phyloP scores from a whole-genome alignment of 2,329 filamentous ascomycete genomes.

The Pseudopyricularia cyperi region DNA sequence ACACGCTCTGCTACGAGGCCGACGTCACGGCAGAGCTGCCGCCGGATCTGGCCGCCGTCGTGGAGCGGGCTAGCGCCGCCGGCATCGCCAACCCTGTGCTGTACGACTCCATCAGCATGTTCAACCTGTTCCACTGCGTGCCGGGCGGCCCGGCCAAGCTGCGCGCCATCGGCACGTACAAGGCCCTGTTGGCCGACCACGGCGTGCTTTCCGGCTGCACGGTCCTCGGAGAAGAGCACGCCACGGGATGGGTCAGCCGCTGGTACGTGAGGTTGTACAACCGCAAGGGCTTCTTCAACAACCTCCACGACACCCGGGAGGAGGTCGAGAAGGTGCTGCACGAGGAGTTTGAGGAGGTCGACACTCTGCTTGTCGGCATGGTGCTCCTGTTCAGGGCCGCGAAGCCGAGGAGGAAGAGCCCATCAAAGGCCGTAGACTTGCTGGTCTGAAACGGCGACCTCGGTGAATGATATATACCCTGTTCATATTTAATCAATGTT shows the following conservation, averaged over 20 bases:
- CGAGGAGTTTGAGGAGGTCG: slow-evolving; percentile 22
- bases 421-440: background rate
- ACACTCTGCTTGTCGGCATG: slow-evolving; percentile 23
- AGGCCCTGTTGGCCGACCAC: slow-evolving; percentile 16
- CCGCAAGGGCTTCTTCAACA: slow-evolving; percentile 20
- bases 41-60: background rate
- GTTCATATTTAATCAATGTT: too few species aligned
- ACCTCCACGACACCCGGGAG: slow-evolving; percentile 21
- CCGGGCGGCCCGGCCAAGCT: slow-evolving; percentile 13
- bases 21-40: slow-evolving; percentile 16
- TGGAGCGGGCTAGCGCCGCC: slow-evolving; percentile 10
- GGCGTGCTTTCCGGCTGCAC: slow-evolving; percentile 25
- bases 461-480: too few species aligned
- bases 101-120: slow-evolving; percentile 29
- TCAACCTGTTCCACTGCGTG: slow-evolving; percentile 28
- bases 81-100: slow-evolving; percentile 5
- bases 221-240: slow-evolving; percentile 16
- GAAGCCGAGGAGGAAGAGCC: slow-evolving; percentile 11
- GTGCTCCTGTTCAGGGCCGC: slow-evolving; percentile 23
- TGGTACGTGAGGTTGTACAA: slow-evolving; percentile 20
- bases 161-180: slow-evolving; percentile 17
- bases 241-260: slow-evolving; percentile 12
- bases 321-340: slow-evolving; percentile 19
- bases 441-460: background rate
- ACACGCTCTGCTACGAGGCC: slow-evolving; percentile 13